phyloP scores from a whole-genome alignment of 1,284 basidiomycete genomes.

The Trametes sp. region DNA sequence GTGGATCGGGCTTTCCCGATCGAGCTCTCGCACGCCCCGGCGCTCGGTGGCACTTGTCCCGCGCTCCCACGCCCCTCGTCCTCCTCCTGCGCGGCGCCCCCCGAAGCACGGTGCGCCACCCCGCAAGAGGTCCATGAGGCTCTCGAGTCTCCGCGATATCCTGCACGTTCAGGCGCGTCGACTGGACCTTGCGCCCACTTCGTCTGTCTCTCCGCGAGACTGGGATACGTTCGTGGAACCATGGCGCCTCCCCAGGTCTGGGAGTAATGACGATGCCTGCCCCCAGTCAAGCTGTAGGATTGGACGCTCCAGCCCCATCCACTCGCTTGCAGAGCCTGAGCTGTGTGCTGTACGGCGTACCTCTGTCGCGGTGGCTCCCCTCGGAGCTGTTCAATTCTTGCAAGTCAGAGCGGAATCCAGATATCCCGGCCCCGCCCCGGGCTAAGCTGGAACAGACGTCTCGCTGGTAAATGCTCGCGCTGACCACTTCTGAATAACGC shows the following conservation, averaged over 20 bases:
- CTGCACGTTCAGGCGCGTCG: too few species aligned
- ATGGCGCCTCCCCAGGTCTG: too few species aligned
- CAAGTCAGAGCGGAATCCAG: neutral
- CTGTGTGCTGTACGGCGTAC: neutral
- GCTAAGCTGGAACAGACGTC: too few species aligned
- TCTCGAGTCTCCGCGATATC: neutral
- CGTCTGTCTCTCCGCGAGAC: neutral
- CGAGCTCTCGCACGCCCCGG: conserved; percentile 14
- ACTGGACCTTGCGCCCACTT: too few species aligned
- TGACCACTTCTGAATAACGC: neutral
- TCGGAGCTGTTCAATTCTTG: neutral
- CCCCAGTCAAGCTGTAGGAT: neutral
- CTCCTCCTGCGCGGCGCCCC: neutral
- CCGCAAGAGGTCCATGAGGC: conserved; percentile 16
- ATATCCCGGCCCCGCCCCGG: conserved; percentile 3
- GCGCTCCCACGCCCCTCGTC: neutral
- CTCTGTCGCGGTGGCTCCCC: neutral
- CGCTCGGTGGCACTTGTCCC: conserved; percentile 12
- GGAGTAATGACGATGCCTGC: neutral
- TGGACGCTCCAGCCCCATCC: neutral
- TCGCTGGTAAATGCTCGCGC: too few species aligned
- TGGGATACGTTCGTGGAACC: neutral
- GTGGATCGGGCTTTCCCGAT: conserved; percentile 25
- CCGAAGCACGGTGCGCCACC: neutral
- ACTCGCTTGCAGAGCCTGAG: neutral